Evolutionary conservation across 1,284 basidiomycete genomes (phyloP).

Genomic region (Cryptococcus maquisensis): DNA sequence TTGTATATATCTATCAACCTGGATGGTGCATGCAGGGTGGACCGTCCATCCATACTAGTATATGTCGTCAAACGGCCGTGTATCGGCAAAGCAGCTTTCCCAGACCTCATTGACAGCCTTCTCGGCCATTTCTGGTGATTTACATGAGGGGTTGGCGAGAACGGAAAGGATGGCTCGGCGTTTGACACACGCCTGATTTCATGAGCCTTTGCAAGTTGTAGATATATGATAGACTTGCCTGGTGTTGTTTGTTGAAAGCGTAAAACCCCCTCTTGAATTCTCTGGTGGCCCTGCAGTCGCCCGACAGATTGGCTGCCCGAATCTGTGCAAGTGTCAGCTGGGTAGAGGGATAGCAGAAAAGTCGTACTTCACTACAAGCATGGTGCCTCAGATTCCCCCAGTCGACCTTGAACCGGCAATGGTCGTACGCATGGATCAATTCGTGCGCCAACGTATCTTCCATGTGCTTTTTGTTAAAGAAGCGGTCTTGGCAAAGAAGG

Average conservation of each 20-base stretch:
- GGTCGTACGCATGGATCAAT: constrained; percentile 93
- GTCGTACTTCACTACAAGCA: constrained; percentile 85
- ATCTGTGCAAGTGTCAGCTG: constrained; percentile 58
- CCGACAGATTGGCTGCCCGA: constrained; percentile 85
- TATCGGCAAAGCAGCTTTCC: constrained; percentile 93
- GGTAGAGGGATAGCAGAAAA: background rate
- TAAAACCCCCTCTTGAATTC: constrained; percentile 71
- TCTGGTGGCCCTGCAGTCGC: constrained; percentile 80
- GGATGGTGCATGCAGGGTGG: background rate
- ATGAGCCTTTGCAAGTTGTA: background rate
- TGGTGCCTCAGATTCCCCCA: constrained; percentile 88
- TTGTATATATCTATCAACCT: background rate
- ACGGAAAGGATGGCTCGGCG: constrained; percentile 81
- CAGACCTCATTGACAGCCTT: constrained; percentile 92
- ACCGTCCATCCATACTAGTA: constrained; percentile 7
- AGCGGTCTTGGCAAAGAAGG: constrained; percentile 75
- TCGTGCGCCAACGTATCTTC: constrained; percentile 92
- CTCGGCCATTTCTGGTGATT: constrained; percentile 70
- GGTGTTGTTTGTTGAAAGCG: constrained; percentile 86
- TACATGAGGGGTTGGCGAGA: constrained; percentile 73
- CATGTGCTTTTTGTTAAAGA: constrained; percentile 78
- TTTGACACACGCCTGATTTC: constrained; percentile 72
- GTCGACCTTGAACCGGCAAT: constrained; percentile 88
- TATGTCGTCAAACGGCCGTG: constrained; percentile 94
- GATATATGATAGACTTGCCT: constrained; percentile 55